Evolutionary conservation across 345 rosid species (phyloP), one percentile per base, ranked within the genome.

Genomic region (Corymbia maculata): DNA sequence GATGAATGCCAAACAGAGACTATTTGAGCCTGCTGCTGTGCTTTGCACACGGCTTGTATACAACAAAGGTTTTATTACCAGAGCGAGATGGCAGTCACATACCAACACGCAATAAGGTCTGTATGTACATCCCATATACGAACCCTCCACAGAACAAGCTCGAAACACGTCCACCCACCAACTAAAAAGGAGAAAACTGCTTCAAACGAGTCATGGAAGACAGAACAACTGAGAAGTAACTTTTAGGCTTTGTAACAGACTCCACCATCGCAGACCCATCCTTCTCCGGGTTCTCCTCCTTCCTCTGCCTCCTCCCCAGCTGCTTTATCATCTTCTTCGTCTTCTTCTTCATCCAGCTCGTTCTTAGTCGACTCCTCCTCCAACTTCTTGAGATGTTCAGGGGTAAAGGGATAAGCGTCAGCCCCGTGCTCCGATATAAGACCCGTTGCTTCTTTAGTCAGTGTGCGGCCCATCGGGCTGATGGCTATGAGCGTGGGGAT

Each of bases 321-420:
- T 19, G 49, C 82, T 75, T 36, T 9, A 70, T 70, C 82, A 14
- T 59, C 66, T 9, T 42, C 82, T 70, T 70, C 80, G 1, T 70
- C 82, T 75, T 16, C 49, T 70, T 42, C 47, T 5, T 36, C 82
- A 42, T 75, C 14, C 49, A 2, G 8, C 52, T 91, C 93, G 22
- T 89, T 10, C 51, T 32, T 17, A 52, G 88, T 45, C 89, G 53
- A 90, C 87, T 92, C 87, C 36, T 49, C 90, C 19, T 92, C 93
- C 4, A 92, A 50, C 85, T 90, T 86, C 87, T 86, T 87, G 51
- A 87, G 55, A 26, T 79, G 90, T 85, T 87, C 90, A 3, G 90
- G 75, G 2, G 90, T 92, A 89, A 94, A 94, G 16, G 92, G 95
- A 88, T 92, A 90, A 70, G 94, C 94, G 49, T 92, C 90, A 6